Evolutionary conservation across 2,329 filamentous ascomycete species (phyloP), one percentile per base, ranked within the genome.

Genomic region (Amesomyces nigricolor): DNA sequence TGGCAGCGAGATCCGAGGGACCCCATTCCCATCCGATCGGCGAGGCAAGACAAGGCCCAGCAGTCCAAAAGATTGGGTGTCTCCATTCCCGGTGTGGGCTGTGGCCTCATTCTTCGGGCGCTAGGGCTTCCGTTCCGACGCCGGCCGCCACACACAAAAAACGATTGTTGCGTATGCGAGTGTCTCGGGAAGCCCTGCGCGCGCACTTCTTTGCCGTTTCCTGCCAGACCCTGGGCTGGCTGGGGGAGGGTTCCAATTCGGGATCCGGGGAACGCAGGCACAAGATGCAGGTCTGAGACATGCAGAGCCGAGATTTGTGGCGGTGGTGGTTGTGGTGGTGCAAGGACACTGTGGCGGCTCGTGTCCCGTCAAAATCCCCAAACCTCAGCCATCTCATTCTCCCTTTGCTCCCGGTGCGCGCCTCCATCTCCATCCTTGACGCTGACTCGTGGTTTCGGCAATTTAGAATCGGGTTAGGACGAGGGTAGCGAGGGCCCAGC

Each of bases 271-370:
- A n/a, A 37, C 11, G 32, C 11, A 26, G 29, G 32, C 32, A 19
- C 17, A 29, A 26, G n/a, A 46, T 56, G 38, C 38, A n/a, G 5
- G 50, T 57, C 45, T 57, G 46, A 57, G 54, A 57, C 54, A 53
- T 57, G 47, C 55, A 54, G 45, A 52, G 54, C 49, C 42, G 50
- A 57, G 46, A 57, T 57, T 47, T 46, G 32, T n/a, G 10, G 29
- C 7, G 32, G 43, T 16, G 43, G 22, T 16, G 14, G 26, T 6
- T 16, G 32, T 35, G 32, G 32, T 13, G n/a, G 29, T 35, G 44
- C 44, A 35, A 37, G 26, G 29, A 14, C 13, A 30, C 19, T 44
- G 8, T 26, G 42, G 42, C 29, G 32, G 14, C 16, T 46, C 16
- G 19, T 39, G 49, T 29, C 2, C 30, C 5, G 11, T 14, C 17